These are phyloP conservation scores for Talaromyces rugulosus DNA, from an alignment of 2,329 filamentous ascomycete genomes.

Conservation along the genomic window DNA sequence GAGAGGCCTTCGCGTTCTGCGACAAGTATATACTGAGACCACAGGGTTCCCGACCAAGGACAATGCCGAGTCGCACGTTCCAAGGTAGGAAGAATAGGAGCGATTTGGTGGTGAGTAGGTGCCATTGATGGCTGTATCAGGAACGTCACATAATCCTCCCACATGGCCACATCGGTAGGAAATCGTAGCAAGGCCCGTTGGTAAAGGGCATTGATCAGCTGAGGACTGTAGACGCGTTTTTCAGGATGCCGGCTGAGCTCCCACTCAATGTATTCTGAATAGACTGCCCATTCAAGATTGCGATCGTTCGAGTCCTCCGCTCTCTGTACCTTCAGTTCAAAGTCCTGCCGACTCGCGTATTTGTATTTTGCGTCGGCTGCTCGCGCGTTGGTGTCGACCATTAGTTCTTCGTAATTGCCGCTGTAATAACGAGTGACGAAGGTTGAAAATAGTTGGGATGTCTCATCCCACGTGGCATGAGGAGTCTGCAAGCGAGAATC, in stretches of 20 bases:
- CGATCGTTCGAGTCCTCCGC: conserved; percentile 51
- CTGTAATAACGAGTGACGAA: conserved; percentile 56
- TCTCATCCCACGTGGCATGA: conserved; percentile 57
- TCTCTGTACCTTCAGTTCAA: conserved; percentile 51
- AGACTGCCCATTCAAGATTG: conserved; percentile 49
- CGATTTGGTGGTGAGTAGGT: conserved; percentile 43
- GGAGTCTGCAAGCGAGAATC: conserved; percentile 53
- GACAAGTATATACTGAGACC: conserved; percentile 82
- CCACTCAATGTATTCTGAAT: conserved; percentile 75
- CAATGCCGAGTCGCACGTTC: conserved; percentile 84
- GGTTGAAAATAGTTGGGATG: conserved; percentile 56
- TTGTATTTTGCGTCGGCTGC: conserved; percentile 52
- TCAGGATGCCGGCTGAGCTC: conserved; percentile 64
- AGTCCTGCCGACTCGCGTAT: conserved; percentile 49
- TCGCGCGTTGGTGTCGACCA: conserved; percentile 51
- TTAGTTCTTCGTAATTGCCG: conserved; percentile 53
- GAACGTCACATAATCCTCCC: conserved; percentile 81
- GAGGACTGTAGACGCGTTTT: conserved; percentile 51
- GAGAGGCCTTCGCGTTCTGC: conserved; percentile 73
- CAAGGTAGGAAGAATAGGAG: conserved; percentile 63
- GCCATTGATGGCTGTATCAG: conserved; percentile 51
- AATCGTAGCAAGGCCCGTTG: conserved; percentile 73
- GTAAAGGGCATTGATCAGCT: conserved; percentile 61
- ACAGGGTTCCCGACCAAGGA: conserved; percentile 85
- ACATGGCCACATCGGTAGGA: conserved; percentile 67